Conservation (phyloP, 129 eudicot species). For the Silybum marianum region DNA sequence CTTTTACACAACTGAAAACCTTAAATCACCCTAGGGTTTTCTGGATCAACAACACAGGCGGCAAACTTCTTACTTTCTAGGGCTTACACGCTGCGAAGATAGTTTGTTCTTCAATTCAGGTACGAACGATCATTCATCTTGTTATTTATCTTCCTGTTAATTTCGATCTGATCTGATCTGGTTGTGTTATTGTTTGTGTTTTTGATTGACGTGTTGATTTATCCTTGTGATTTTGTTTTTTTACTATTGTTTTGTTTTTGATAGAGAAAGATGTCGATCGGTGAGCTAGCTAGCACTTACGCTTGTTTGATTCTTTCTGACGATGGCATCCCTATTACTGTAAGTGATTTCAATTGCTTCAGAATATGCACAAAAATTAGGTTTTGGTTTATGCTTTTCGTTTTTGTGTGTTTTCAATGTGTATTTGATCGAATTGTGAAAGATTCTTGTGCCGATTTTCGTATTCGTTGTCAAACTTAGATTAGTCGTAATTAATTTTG, state of each 20-base stretch:
- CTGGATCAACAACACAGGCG: constrained; percentile 8
- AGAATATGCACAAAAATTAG: background rate
- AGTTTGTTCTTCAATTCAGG: constrained; percentile 6
- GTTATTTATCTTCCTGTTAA: background rate
- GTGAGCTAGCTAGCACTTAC: constrained; percentile 43
- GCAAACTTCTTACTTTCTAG: constrained; percentile 10
- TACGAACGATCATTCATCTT: background rate
- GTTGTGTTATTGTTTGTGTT: background rate
- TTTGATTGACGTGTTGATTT: background rate
- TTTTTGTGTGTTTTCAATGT: background rate
- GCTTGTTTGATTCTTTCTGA: constrained; percentile 43
- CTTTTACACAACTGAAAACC: background rate
- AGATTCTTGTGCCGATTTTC: background rate
- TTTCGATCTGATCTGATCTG: background rate
- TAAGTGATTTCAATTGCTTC: background rate
- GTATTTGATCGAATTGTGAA: background rate
- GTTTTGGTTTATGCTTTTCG: background rate
- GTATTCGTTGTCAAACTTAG: background rate
- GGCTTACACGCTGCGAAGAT: background rate
- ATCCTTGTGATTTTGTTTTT: background rate
- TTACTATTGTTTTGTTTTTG: background rate
- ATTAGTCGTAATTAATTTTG: background rate
- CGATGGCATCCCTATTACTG: constrained; percentile 46
- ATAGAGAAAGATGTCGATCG: constrained; percentile 35
- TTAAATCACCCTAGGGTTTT: constrained; percentile 21